Conservation (phyloP, 371 early-diverging fungal species). For the Rhizomucor pusillus region DNA sequence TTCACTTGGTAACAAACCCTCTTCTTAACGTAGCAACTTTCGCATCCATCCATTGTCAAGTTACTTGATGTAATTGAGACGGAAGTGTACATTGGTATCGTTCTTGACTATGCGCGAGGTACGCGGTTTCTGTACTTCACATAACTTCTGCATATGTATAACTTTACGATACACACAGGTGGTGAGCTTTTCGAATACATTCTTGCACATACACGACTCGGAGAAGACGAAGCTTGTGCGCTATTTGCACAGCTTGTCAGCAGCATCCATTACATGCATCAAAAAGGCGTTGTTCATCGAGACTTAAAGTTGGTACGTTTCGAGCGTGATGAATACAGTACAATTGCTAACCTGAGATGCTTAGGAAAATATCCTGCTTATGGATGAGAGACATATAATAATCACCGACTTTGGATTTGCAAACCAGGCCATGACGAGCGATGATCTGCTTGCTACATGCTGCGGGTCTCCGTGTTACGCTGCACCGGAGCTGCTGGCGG, state of each 20-base stretch:
- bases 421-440: conserved; percentile 70
- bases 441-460: conserved; percentile 77
- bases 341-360: conserved; percentile 30
- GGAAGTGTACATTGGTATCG: conserved; percentile 91
- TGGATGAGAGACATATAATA: conserved; percentile 79
- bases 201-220: conserved; percentile 85
- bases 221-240: conserved; percentile 86
- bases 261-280: conserved; percentile 86
- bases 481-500: conserved; percentile 91
- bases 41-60: conserved; percentile 92
- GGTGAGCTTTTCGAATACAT: conserved; percentile 98
- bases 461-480: conserved; percentile 97
- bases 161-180: conserved; percentile 49
- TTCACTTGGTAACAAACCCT: neutral
- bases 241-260: conserved; percentile 94
- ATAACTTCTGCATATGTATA: neutral
- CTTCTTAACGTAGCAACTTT: conserved; percentile 64
- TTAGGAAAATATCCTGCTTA: conserved; percentile 84
- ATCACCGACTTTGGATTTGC: conserved; percentile 99
- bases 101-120: conserved; percentile 94
- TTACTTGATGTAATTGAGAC: conserved; percentile 96
- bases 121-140: conserved; percentile 4
- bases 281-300: conserved; percentile 89
- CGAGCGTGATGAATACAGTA: neutral
- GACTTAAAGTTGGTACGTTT: conserved; percentile 91